Evolutionary conservation across 2,329 filamentous ascomycete genomes (phyloP), one percentile per base, ranked within the genome.

Genomic region (Phyllosticta citrichinensis): DNA sequence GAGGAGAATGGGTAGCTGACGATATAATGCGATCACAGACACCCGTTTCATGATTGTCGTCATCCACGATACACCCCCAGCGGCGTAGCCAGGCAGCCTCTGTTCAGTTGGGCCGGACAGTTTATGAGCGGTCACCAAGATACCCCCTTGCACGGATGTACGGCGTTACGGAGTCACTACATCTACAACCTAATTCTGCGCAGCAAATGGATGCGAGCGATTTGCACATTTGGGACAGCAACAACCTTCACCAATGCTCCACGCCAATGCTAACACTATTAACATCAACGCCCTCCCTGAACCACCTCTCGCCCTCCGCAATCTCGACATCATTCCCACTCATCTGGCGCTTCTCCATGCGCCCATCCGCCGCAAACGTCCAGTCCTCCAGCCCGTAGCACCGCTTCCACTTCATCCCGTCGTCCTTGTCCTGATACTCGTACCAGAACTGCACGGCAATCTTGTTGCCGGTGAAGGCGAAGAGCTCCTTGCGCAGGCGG

Each of bases 401-500:
- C n/a, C 89, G 81, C 80, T 87, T 92, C 90, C 90, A 96, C 71
- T 89, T 78, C 75, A 78, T 74, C 8, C 71, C 85, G 47, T 87
- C 86, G 1, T 79, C 67, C 8, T 75, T 74, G 68, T 93, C 88
- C 64, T 85, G 81, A 75, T 85, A 92, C 73, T 95, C 87, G 68
- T 93, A 95, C 90, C 90, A 95, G 72, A 94, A 95, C 70, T 96
- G 89, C 22, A 95, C 91, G 0, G 90, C 90, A 65, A 92, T 93
- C 74, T 84, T 87, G 73, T 93, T 79, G 47, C 86, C 85, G 0
- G 76, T 80, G 68, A 91, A 94, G 1, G 88, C 80, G 73, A 95
- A 96, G 1, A 96, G 77, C 70, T 96, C 91, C 72, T 96, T 95
- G 59, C 90, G 82, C 60, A 96, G 79, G 0, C 81, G 80, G 68